A percentile compares a stretch with the other conserved stretches of the same genome.
Conservation (phyloP, 306 rosid species). For the Prunus persica region Prunus_persica_NCBIv2 NC_034016.1:21232501-21233000, state of each 20-base stretch:
- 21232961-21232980: slow-evolving; percentile 34
- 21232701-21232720: neutral
- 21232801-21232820: neutral
- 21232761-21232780: neutral
- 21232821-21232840: no score
- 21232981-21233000: slow-evolving; percentile 61
- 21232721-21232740: neutral
- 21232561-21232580: slow-evolving; percentile 35
- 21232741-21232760: neutral
- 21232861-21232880: neutral
- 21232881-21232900: neutral
- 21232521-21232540: no score
- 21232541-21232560: slow-evolving; percentile 2
- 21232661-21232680: slow-evolving; percentile 3
- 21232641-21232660: slow-evolving; percentile 67
- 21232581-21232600: slow-evolving; percentile 49
- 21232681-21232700: neutral
- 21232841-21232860: neutral
- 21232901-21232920: slow-evolving; percentile 2
- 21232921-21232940: neutral
- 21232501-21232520: neutral
- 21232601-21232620: slow-evolving; percentile 56
- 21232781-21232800: neutral
- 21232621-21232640: slow-evolving; percentile 55
- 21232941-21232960: neutral